Conservation (phyloP, 1,284 basidiomycete genomes). For the Tilletia indica region DNA sequence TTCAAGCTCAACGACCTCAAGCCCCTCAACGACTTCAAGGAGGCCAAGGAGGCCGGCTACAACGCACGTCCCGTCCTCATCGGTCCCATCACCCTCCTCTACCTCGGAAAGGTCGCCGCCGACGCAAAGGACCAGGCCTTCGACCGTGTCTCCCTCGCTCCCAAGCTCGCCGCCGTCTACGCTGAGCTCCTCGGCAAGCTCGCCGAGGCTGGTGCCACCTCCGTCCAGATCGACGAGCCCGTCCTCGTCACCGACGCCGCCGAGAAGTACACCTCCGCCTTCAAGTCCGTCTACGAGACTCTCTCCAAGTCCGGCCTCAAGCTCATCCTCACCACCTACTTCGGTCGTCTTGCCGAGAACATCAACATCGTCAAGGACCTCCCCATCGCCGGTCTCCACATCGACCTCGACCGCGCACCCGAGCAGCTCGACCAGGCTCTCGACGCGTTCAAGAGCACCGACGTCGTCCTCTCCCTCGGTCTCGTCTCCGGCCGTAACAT, state of each 20-base stretch:
- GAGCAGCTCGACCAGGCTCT: slow-evolving; percentile 82
- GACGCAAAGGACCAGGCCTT: slow-evolving; percentile 76
- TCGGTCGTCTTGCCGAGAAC: slow-evolving; percentile 92
- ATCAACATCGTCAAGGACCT: slow-evolving; percentile 86
- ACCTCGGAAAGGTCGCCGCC: slow-evolving; percentile 86
- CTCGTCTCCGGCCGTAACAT: slow-evolving; percentile 98
- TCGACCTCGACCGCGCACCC: slow-evolving; percentile 87
- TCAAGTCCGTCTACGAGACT: slow-evolving; percentile 75
- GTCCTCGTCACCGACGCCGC: slow-evolving; percentile 89
- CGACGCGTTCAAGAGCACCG: slow-evolving; percentile 65
- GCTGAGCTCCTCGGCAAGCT: slow-evolving; percentile 85
- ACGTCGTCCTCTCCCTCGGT: slow-evolving; percentile 85
- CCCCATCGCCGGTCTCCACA: slow-evolving; percentile 89
- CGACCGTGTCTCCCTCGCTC: slow-evolving; percentile 84
- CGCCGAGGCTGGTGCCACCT: slow-evolving; percentile 86
- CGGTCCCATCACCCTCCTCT: slow-evolving; percentile 92
- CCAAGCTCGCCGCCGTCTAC: slow-evolving; percentile 89
- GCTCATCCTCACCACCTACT: slow-evolving; percentile 88
- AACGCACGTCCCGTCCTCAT: slow-evolving; percentile 91
- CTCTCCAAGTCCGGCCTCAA: slow-evolving; percentile 81
- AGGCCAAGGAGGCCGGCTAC: slow-evolving; percentile 87
- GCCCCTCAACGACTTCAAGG: slow-evolving; percentile 86
- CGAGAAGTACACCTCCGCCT: slow-evolving; percentile 76
- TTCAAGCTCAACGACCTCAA: slow-evolving; percentile 95
- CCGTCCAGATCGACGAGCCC: slow-evolving; percentile 97